A percentile compares a stretch with the other conserved stretches of the same genome.
Evolutionary conservation across 2,329 filamentous ascomycete species (phyloP).

Genomic region (Akanthomyces dipterigenus): DNA sequence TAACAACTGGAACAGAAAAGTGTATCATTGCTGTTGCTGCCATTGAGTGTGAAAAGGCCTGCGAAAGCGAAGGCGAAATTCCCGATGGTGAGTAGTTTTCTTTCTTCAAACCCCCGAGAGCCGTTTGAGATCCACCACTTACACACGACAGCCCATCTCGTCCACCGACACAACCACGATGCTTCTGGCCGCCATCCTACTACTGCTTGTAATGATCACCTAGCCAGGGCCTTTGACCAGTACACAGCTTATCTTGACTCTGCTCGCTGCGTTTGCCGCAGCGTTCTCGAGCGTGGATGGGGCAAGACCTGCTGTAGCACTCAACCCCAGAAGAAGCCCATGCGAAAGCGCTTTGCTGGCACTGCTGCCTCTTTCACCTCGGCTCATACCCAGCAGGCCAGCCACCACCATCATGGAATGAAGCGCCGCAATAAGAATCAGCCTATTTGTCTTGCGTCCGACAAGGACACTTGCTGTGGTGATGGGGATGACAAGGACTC

Average conservation of each 20-base stretch:
- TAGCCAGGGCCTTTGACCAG: slow-evolving; percentile 26
- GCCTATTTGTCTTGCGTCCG: not conserved
- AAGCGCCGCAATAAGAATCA: slow-evolving; percentile 17
- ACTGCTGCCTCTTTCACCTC: not conserved
- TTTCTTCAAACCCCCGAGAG: too few relatives aligned
- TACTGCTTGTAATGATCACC: slow-evolving; percentile 26
- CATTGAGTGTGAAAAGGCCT: slow-evolving; percentile 24
- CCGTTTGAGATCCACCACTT: slow-evolving; percentile 8
- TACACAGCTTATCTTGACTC: slow-evolving; percentile 30
- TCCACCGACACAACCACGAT: slow-evolving; percentile 21
- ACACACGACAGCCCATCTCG: slow-evolving; percentile 8
- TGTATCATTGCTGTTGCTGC: slow-evolving; percentile 26
- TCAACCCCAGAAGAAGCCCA: slow-evolving; percentile 4
- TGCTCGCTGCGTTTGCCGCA: slow-evolving; percentile 32
- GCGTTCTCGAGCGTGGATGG: slow-evolving; percentile 23
- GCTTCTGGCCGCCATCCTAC: slow-evolving; percentile 19
- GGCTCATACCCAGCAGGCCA: not conserved
- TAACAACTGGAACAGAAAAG: slow-evolving; percentile 18
- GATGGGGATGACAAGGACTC: slow-evolving; percentile 11
- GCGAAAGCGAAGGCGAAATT: slow-evolving; percentile 18
- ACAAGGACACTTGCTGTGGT: slow-evolving; percentile 8
- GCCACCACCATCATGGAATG: slow-evolving; percentile 18
- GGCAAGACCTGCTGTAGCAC: slow-evolving; percentile 23
- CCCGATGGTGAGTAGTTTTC: not conserved
- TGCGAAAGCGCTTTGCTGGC: not conserved